Percentiles rank a stretch among this genome's conserved stretches.
Evolutionary conservation across 768 basidiomycete species (phyloP).

Genomic region (Mycena latifolia): DNA sequence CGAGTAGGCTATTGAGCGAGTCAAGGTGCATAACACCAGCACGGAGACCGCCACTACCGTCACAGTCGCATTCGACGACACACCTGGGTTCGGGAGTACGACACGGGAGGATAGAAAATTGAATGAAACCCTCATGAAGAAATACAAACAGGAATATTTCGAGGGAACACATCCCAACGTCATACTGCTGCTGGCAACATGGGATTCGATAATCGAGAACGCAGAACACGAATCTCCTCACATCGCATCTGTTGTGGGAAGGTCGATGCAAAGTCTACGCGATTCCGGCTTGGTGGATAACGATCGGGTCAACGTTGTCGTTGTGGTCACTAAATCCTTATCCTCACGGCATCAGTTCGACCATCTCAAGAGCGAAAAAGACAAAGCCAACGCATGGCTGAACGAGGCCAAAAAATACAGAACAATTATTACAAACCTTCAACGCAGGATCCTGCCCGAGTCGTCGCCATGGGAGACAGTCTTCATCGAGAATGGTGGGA

Average conservation of each 20-base stretch:
- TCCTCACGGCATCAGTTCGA: constrained; percentile 16
- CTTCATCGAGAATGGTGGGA: constrained; percentile 20
- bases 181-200: constrained; percentile 17
- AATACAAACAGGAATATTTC: neutral
- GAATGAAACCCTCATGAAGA: neutral
- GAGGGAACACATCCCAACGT: constrained; percentile 18
- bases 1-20: constrained; percentile 3
- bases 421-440: constrained; percentile 13
- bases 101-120: neutral
- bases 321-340: constrained; percentile 21
- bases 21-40: neutral
- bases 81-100: constrained; percentile 1
- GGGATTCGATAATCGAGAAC: constrained; percentile 16
- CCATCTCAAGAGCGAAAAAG: neutral
- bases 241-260: constrained; percentile 12
- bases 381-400: neutral
- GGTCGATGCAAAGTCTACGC: constrained; percentile 11
- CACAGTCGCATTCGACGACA: constrained; percentile 6
- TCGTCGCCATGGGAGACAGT: constrained; percentile 4
- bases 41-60: too few relatives aligned
- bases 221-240: constrained; percentile 9
- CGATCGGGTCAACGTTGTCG: constrained; percentile 10
- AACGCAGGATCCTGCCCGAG: constrained; percentile 6
- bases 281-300: constrained; percentile 14
- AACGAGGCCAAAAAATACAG: constrained; percentile 6